Evolutionary conservation across 352 stramenopile species (phyloP), one percentile per base, ranked within the genome.

Genomic region (Elongisporangium senticosum): DNA sequence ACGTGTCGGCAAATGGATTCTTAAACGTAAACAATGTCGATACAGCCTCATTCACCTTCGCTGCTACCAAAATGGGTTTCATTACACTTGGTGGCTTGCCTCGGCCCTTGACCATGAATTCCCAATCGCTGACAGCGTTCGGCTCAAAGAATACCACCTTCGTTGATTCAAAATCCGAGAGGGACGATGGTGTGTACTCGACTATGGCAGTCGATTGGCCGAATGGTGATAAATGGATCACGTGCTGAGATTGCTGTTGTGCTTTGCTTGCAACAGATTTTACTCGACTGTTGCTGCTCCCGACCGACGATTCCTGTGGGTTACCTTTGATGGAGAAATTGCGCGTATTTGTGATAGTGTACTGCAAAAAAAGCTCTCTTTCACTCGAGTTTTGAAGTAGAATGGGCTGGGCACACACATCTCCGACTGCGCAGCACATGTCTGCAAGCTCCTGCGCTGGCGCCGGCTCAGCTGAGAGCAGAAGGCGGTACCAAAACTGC

Each of bases 401-500:
- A 15, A 98, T 86, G 0, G 72, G 73, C 53, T 94, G 75, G 0
- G 77, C 77, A 7, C 74, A 89, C 1, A 87, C 77, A 19, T 90
- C 79, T 11, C 94, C 93, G 0, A 98, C 88, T 8, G 83, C 82
- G 49, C 86, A 96, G 0, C 58, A 68, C 71, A 98, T 96, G 52
- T 87, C 65, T 7, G 82, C 68, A 7, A 98, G 65, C 21, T 64
- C 56, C 10, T 84, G 76, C 0, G 73, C 61, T 8, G 64, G 51
- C 0, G 90, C 72, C 6, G 67, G 43, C n/a, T 83, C 74, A 7
- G 90, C 93, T 1, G 75, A 24, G 7, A 98, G 69, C 24, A 86
- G 60, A 3, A 98, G 72, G 3, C 86, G 61, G 56, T 98, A 98
- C 89, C 94, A 98, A 47, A 98, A 96, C 66, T 98, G 89, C 0